phyloP scores from a whole-genome alignment of 345 rosid species.

The Theobroma cacao region DNA sequence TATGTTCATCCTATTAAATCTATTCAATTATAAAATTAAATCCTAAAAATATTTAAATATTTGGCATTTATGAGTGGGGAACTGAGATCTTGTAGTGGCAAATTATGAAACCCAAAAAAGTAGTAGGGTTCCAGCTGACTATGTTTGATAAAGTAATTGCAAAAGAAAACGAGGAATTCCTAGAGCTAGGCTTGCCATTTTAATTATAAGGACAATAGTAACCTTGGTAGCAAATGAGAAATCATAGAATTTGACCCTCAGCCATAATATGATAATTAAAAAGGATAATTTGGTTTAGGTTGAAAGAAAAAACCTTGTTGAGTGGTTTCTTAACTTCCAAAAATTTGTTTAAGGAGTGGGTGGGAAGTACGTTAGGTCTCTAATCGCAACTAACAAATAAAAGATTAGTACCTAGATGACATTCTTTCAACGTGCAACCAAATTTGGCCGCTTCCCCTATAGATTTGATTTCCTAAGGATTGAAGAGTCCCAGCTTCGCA shows the following conservation, averaged over 20 bases:
- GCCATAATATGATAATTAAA: background rate
- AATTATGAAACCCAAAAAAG: background rate
- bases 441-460: background rate
- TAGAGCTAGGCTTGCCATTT: background rate
- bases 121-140: background rate
- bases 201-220: background rate
- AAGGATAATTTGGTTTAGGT: background rate
- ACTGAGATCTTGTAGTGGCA: background rate
- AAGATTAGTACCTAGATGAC: background rate
- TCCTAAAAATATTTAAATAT: background rate
- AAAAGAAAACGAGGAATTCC: background rate
- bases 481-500: background rate
- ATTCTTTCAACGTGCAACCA: background rate
- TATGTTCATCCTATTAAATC: too few relatives aligned
- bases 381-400: background rate
- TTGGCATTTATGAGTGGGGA: background rate
- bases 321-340: background rate
- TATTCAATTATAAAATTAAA: too few relatives aligned
- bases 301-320: background rate
- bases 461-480: background rate
- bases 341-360: background rate
- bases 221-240: background rate
- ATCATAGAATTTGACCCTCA: background rate
- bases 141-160: background rate
- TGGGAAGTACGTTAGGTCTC: background rate